Evolutionary conservation across 2,329 filamentous ascomycete species (phyloP), one percentile per base, ranked within the genome.

Genomic region (Diaporthe sp.): DNA sequence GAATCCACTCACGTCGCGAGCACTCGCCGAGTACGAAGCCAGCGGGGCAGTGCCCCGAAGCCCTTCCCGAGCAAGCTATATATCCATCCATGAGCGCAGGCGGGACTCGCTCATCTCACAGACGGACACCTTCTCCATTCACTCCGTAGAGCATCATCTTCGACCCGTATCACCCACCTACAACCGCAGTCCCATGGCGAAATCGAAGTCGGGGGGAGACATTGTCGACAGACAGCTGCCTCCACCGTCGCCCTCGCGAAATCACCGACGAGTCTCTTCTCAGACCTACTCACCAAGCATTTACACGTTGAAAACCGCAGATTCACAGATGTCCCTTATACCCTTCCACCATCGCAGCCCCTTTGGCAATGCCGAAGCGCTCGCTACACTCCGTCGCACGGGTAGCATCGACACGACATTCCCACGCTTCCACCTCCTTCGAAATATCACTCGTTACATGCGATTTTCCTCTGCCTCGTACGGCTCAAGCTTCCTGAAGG

Each of bases 391-490:
- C 3, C 84, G 88, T 2, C 84, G 84, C 42, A 89, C 89, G 1
- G 91, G 91, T 0, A 86, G 85, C 62, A 86, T 92, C 1, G 87
- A 89, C 46, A 90, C 90, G 1, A 87, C 90, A 67, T 93, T 93
- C 70, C 92, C 92, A 0, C 82, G 85, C 6, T 87, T 87, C 44
- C 91, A 92, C 78, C 84, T 93, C 10, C 84, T 93, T 13, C 86
- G 88, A 44, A 93, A 92, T 79, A 90, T 93, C 34, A 89, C 89
- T 3, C 86, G 92, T 49, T 93, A 92, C 77, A 92, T 93, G 85
- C 88, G 90, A 4, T 93, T 92, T 79, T 91, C 92, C 1, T 93
- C 92, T 2, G 92, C 92, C 0, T 90, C 91, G 0, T 93, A 94
- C 74, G 92, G 92, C 0, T 90, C 90, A 0, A 88, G 88, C 61